These are phyloP conservation scores for Monilinia polystroma DNA, from an alignment of 2,329 filamentous ascomycete genomes.

Conservation along the genomic window DNA sequence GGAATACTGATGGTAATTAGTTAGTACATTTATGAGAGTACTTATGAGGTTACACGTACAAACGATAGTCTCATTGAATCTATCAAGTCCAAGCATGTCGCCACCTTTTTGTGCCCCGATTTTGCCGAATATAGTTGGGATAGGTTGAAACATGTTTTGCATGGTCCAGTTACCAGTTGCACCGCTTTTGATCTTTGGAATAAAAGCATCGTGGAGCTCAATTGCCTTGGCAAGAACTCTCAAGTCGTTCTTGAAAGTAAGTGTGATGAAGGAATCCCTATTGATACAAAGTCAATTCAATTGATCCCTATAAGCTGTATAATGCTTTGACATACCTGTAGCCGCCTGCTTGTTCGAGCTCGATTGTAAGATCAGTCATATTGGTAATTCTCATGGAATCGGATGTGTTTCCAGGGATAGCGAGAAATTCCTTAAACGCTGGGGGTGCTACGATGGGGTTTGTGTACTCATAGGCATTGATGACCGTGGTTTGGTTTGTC, in stretches of 20 bases:
- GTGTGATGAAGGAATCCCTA: slow-evolving; percentile 4
- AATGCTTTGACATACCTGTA: neutral
- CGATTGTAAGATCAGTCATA: neutral
- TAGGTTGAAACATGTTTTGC: neutral
- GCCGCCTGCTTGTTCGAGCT: neutral
- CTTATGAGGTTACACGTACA: neutral
- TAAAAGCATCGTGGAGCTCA: slow-evolving; percentile 2
- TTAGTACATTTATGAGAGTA: neutral
- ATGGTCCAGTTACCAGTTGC: neutral
- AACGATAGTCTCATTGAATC: neutral
- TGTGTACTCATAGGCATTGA: slow-evolving; percentile 5
- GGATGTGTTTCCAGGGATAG: neutral
- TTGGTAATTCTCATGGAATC: slow-evolving; percentile 15
- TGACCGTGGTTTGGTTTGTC: neutral
- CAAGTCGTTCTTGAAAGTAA: slow-evolving; percentile 16
- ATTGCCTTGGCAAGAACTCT: slow-evolving; percentile 12
- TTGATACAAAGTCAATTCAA: neutral
- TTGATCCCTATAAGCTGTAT: neutral
- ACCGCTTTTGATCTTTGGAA: neutral
- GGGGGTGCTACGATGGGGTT: neutral
- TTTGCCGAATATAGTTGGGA: neutral
- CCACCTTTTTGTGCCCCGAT: neutral
- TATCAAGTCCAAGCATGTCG: neutral
- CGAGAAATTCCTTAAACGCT: neutral
- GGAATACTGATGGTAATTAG: neutral